phyloP scores from a whole-genome alignment of 352 stramenopile species.

The Phytophthora fragariaefolia region DNA sequence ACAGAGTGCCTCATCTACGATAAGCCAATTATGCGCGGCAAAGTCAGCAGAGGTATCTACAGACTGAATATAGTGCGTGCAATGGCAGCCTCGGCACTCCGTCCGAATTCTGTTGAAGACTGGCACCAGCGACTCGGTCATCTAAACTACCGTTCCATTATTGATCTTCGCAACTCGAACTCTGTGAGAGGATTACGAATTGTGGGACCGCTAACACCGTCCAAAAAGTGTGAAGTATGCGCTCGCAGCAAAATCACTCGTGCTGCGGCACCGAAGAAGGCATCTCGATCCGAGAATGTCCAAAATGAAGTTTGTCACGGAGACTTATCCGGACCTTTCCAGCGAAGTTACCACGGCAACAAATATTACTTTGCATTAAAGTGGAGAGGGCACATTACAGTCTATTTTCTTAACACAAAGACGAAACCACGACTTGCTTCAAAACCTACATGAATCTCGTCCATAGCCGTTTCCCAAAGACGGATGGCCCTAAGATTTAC shows the following conservation, averaged over 20 bases:
- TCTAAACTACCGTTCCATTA: neutral
- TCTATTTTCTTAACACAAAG: slow-evolving; percentile 18
- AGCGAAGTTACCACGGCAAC: slow-evolving; percentile 17
- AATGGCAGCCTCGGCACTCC: neutral
- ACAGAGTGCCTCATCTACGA: neutral
- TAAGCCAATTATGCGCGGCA: neutral
- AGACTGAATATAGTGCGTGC: neutral
- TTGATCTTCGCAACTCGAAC: neutral
- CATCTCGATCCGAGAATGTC: too few species aligned
- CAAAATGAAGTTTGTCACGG: slow-evolving; percentile 10
- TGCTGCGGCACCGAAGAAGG: too few species aligned
- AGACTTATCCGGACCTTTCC: slow-evolving; percentile 2
- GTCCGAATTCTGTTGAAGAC: neutral
- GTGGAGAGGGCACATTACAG: slow-evolving; percentile 12
- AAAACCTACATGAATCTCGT: slow-evolving; percentile 8
- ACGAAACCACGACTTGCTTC: slow-evolving; percentile 2
- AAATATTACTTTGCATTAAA: slow-evolving; percentile 9
- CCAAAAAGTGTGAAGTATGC: neutral
- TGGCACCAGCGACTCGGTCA: neutral
- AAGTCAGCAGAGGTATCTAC: neutral
- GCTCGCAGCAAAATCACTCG: neutral
- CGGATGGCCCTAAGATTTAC: slow-evolving; percentile 5
- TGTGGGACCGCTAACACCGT: neutral
- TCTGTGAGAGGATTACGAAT: neutral
- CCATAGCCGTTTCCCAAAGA: slow-evolving; percentile 5